Percentiles rank a stretch among this genome's conserved stretches.
Evolutionary conservation across 192 early-diverging fungal species (phyloP).

Genomic region (Backusella australiensis): DNA sequence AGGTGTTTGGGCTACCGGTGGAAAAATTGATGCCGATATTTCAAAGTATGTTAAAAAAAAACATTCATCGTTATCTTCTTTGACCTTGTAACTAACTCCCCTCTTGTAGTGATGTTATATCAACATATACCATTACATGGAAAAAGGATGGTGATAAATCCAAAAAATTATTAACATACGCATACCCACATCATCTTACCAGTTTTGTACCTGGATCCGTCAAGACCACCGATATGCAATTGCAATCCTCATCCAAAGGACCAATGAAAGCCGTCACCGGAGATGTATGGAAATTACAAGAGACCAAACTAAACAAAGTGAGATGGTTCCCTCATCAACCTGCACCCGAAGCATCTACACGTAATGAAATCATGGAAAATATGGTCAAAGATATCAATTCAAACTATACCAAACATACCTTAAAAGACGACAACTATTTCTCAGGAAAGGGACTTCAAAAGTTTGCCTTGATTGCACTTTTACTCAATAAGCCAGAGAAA

Average conservation of each 20-base stretch:
- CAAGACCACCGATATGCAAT: constrained; percentile 12
- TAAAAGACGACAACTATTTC: constrained; percentile 35
- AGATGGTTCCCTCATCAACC: constrained; percentile 28
- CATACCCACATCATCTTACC: constrained; percentile 28
- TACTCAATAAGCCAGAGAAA: constrained; percentile 24
- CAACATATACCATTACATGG: constrained; percentile 32
- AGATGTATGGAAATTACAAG: constrained; percentile 27
- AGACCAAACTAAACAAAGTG: constrained; percentile 6
- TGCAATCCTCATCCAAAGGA: constrained; percentile 32
- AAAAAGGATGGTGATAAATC: constrained; percentile 4
- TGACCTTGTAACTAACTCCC: neutral
- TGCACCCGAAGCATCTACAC: constrained; percentile 6
- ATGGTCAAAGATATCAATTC: constrained; percentile 19
- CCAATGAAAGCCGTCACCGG: constrained; percentile 32
- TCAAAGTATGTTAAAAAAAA: constrained; percentile 8
- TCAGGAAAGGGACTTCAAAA: constrained; percentile 41
- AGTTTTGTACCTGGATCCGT: neutral
- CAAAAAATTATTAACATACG: constrained; percentile 24
- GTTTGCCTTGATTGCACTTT: constrained; percentile 33
- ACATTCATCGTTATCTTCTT: neutral
- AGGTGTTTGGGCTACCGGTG: constrained; percentile 26
- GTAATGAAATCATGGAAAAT: constrained; percentile 21
- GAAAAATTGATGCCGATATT: constrained; percentile 8
- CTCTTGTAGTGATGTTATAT: neutral
- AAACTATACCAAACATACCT: constrained; percentile 25